Conservation (phyloP, 306 rosid species). For the Rosa persica region DNA sequence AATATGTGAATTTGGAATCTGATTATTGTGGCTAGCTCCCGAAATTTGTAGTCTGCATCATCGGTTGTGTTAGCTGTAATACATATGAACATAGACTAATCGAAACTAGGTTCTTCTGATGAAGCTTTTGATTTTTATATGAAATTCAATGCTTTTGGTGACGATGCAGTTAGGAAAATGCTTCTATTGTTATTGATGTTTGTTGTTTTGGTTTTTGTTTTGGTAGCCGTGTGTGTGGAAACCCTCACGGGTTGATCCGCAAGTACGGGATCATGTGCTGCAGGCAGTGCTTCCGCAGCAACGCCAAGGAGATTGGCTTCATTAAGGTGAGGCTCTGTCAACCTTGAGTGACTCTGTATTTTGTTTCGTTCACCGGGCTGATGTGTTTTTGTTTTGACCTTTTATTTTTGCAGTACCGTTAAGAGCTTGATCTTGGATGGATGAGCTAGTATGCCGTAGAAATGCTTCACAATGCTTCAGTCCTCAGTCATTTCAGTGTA, state of each 20-base stretch:
- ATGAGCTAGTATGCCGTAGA: not conserved
- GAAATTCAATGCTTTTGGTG: no score
- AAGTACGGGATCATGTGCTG: constrained; percentile 96
- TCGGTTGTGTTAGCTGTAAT: not conserved
- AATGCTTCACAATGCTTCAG: not conserved
- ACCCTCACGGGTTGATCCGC: constrained; percentile 86
- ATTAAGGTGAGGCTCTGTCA: constrained; percentile 51
- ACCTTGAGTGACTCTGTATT: not conserved
- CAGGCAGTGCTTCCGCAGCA: constrained; percentile 97
- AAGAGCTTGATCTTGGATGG: constrained; percentile 7
- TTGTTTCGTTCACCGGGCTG: not conserved
- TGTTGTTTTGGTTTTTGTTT: not conserved
- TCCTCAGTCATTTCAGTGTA: not conserved
- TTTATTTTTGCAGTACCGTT: constrained; percentile 69
- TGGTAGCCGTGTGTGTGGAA: constrained; percentile 59
- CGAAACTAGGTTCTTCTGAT: no score
- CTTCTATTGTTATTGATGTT: not conserved
- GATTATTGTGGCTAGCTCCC: not conserved
- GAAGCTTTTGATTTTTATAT: no score
- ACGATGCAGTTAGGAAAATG: no score
- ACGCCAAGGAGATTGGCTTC: constrained; percentile 97
- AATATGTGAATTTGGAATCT: not conserved
- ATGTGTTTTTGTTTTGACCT: not conserved
- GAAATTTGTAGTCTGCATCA: not conserved
- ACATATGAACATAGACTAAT: not conserved